phyloP scores from a whole-genome alignment of 2,329 filamentous ascomycete genomes.

The Helotiales sp. region DNA sequence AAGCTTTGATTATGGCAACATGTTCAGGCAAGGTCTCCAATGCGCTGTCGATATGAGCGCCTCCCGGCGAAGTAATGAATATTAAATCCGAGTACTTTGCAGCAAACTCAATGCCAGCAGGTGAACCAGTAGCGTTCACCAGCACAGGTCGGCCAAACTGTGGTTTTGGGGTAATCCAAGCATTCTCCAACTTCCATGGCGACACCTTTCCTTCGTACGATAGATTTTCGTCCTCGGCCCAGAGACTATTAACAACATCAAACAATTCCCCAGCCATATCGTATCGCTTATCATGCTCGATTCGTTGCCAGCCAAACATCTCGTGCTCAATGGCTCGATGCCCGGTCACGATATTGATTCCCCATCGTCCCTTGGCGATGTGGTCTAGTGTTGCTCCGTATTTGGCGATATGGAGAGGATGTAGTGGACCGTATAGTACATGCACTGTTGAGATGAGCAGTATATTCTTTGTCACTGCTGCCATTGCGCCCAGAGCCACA shows the following conservation, averaged over 20 bases:
- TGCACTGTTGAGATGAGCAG: conserved; percentile 30
- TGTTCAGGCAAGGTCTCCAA: conserved; percentile 27
- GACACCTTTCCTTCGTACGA: conserved; percentile 24
- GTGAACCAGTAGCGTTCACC: conserved; percentile 27
- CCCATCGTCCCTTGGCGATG: conserved; percentile 29
- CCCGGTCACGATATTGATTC: conserved; percentile 31
- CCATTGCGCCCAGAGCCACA: conserved; percentile 28
- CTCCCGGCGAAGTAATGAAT: conserved; percentile 30
- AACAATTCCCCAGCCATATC: conserved; percentile 29
- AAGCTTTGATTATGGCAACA: conserved; percentile 24
- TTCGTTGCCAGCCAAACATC: conserved; percentile 30
- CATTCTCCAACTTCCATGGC: conserved; percentile 25
- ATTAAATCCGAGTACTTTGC: conserved; percentile 24
- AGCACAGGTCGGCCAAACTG: conserved; percentile 24
- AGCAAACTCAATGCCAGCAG: conserved; percentile 28
- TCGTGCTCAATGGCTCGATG: conserved; percentile 28
- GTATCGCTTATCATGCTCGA: conserved; percentile 30
- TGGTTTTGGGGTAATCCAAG: conserved; percentile 30
- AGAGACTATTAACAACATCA: conserved; percentile 28
- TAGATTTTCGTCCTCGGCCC: conserved; percentile 28
- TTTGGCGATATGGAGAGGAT: conserved; percentile 30
- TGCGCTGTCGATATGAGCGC: conserved; percentile 25
- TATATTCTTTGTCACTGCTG: conserved; percentile 31
- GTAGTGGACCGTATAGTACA: conserved; percentile 28
- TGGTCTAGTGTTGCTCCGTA: conserved; percentile 29